Percentiles rank a stretch among this genome's conserved stretches.
Evolutionary conservation across 192 early-diverging fungal genomes (phyloP).

Genomic region (Martensiomyces pterosporus): DNA sequence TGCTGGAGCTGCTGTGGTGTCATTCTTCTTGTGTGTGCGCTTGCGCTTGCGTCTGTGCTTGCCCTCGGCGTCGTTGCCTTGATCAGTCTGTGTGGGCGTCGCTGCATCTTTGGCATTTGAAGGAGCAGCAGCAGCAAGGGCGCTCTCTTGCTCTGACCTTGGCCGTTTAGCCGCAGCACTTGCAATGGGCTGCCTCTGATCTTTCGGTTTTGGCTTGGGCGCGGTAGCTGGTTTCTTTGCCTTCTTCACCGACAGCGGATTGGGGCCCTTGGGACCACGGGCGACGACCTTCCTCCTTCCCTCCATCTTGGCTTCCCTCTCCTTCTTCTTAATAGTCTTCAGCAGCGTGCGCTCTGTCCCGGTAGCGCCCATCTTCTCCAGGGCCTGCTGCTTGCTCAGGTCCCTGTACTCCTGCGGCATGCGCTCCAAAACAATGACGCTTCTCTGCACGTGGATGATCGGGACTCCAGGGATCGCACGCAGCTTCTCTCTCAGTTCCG

Average conservation of each 20-base stretch:
- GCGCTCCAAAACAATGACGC: constrained; percentile 77
- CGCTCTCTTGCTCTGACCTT: too few relatives aligned
- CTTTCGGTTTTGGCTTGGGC: too few relatives aligned
- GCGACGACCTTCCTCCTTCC: constrained; percentile 7
- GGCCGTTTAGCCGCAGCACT: too few relatives aligned
- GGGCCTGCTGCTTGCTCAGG: constrained; percentile 24
- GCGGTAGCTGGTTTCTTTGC: constrained; percentile 16
- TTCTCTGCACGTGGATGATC: constrained; percentile 76
- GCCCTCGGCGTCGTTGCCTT: background rate
- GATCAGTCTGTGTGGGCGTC: too few relatives aligned
- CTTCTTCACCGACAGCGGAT: constrained; percentile 87
- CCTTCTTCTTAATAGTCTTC: constrained; percentile 51
- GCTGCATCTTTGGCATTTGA: background rate
- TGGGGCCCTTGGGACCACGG: constrained; percentile 78
- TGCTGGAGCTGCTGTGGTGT: background rate
- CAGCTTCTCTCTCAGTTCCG: constrained; percentile 57
- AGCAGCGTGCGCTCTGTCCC: constrained; percentile 52
- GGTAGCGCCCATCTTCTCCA: constrained; percentile 53
- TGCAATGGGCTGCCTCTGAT: too few relatives aligned
- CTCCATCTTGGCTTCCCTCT: constrained; percentile 17
- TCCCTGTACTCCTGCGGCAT: constrained; percentile 53
- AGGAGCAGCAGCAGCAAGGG: background rate
- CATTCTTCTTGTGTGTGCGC: constrained; percentile 7
- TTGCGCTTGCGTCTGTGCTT: constrained; percentile 25
- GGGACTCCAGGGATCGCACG: constrained; percentile 77